Conservation (phyloP, 2,329 filamentous ascomycete genomes). For the Penicillium sp. region DNA sequence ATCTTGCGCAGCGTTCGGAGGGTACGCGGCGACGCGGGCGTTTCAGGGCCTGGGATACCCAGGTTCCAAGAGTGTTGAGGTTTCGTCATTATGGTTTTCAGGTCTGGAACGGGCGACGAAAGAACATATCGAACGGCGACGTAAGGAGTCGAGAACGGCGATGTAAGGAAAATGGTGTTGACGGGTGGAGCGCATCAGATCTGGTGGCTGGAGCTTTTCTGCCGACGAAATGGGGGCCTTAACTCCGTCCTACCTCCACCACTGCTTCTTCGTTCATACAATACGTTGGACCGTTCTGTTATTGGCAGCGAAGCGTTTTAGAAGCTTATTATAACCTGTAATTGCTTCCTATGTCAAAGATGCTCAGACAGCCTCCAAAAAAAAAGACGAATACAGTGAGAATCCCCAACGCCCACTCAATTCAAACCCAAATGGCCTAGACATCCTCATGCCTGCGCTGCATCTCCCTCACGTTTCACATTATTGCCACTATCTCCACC, state of each 20-base stretch:
- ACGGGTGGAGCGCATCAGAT: slow-evolving; percentile 7
- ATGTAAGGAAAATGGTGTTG: background rate
- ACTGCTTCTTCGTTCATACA: background rate
- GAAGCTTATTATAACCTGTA: background rate
- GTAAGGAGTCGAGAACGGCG: background rate
- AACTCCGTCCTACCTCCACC: slow-evolving; percentile 1
- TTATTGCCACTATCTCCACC: slow-evolving; percentile 49
- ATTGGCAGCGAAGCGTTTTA: background rate
- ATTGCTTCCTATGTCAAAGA: background rate
- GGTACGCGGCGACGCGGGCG: slow-evolving; percentile 61
- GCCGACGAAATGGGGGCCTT: slow-evolving; percentile 24
- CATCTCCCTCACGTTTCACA: slow-evolving; percentile 20
- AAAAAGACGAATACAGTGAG: background rate
- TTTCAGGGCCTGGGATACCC: slow-evolving; percentile 26
- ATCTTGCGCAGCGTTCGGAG: slow-evolving; percentile 71
- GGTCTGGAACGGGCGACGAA: slow-evolving; percentile 9
- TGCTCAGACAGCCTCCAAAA: slow-evolving; percentile 1
- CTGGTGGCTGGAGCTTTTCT: slow-evolving; percentile 28
- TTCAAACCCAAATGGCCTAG: slow-evolving; percentile 2
- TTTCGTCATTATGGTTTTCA: slow-evolving; percentile 24
- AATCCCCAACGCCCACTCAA: slow-evolving; percentile 14
- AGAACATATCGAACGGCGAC: slow-evolving; percentile 3
- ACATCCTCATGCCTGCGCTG: slow-evolving; percentile 14
- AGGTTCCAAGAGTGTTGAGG: slow-evolving; percentile 27
- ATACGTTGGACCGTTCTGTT: background rate